These are phyloP conservation scores for Antarctomyces pellizariae DNA, from an alignment of 495 filamentous ascomycete species.

Conservation along the genomic window DNA sequence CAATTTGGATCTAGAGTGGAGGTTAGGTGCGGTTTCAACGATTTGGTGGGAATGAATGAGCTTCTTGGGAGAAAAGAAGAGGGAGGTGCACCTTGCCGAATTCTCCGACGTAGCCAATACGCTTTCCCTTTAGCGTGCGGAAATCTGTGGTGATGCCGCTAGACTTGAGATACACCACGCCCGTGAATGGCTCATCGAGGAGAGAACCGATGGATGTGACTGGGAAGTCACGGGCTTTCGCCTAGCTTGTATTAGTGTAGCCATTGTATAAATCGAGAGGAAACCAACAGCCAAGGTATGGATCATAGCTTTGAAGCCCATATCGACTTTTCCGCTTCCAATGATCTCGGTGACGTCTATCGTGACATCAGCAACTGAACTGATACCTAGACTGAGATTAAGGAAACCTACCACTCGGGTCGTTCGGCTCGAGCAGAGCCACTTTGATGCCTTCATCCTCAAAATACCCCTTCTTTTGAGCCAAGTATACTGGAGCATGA, in stretches of 20 bases:
- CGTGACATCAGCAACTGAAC: conserved; percentile 6
- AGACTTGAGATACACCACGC: conserved; percentile 44
- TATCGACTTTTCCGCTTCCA: conserved; percentile 43
- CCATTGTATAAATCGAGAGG: neutral
- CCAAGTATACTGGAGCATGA: conserved; percentile 47
- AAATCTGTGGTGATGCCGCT: conserved; percentile 39
- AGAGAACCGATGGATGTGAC: conserved; percentile 43
- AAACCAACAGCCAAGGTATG: conserved; percentile 37
- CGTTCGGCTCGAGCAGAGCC: conserved; percentile 46
- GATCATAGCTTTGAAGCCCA: conserved; percentile 59
- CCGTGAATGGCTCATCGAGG: conserved; percentile 50
- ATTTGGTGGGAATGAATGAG: neutral
- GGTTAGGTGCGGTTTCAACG: neutral
- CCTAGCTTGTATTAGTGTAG: conserved; percentile 15
- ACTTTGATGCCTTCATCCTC: conserved; percentile 46
- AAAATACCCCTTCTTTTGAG: conserved; percentile 46
- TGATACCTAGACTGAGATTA: neutral
- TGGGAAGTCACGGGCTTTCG: conserved; percentile 46
- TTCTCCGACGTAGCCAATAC: conserved; percentile 48
- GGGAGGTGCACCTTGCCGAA: conserved; percentile 31
- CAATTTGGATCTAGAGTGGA: conserved; percentile 34
- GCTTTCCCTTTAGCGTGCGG: conserved; percentile 31
- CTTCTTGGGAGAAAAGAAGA: too few species aligned
- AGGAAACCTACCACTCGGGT: conserved; percentile 25
- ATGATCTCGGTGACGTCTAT: conserved; percentile 50